Evolutionary conservation across 768 basidiomycete species (phyloP), one percentile per base, ranked within the genome.

Genomic region (Lenzites betulinus): DNA sequence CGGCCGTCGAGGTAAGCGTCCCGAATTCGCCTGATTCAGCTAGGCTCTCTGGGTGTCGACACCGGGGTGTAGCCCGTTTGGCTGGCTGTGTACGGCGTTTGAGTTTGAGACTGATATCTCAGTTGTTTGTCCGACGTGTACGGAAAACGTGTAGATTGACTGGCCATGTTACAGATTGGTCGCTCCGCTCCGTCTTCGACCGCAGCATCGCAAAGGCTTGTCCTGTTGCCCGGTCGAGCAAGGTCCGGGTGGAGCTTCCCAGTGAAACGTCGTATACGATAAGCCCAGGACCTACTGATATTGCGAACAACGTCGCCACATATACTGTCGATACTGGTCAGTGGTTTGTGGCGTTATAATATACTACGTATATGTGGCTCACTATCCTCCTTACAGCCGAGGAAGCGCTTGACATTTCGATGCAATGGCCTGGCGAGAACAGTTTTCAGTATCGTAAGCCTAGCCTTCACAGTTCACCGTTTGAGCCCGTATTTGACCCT

Each of bases 181-280:
- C 87, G 11, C 79, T 95, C 50, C 70, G 75, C 16, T 81, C 81
- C 22, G 66, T 93, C 2, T 94, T 93, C 69, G 88, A 82, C 67
- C 83, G 87, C 20, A 74, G 70, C 5, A 83, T 95, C 47, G 77
- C 82, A n/a, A 75, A 73, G 22, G 66, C 81, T 1, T 95, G 93
- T 71, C 89, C 89, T 7, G 84, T 91, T 44, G 90, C 92, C 2
- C 74, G 72, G 42, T 79, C 79, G 2, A 92, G 89, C 72, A 68
- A 70, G 23, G 73, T 92, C 39, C 62, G 75, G 20, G 80, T 92
- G 9, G 57, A 73, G 11, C 65, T 85, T 35, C 84, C 88, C 1
- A 55, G 66, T 0, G 69, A 76, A 35, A 73, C 70, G 16, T 67
- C 73, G 15, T 83, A 83, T 60, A 72, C 69, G 9, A 75, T 91